Percentiles rank a stretch among this genome's conserved stretches.
These are phyloP conservation scores for Peronospora belbahrii DNA, from an alignment of 352 stramenopile species.

Conservation along the genomic window DNA sequence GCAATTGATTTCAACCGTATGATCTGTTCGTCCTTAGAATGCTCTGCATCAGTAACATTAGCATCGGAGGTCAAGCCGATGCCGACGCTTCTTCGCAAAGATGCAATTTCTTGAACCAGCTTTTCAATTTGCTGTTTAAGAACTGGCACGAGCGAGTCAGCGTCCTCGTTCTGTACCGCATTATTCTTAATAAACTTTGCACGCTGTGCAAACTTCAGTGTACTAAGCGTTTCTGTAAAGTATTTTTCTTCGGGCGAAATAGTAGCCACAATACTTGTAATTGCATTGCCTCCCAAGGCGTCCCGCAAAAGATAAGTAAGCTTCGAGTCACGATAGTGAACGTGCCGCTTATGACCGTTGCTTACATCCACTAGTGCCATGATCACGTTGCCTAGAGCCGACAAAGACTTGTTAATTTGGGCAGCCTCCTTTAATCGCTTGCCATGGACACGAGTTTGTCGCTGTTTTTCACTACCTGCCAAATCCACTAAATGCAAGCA, in stretches of 20 bases:
- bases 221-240: slow-evolving; percentile 81
- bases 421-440: slow-evolving; percentile 83
- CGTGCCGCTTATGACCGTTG: slow-evolving; percentile 69
- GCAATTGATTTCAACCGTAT: slow-evolving; percentile 19
- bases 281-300: slow-evolving; percentile 78
- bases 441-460: slow-evolving; percentile 67
- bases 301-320: slow-evolving; percentile 77
- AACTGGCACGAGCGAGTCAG: slow-evolving; percentile 60
- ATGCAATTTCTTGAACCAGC: slow-evolving; percentile 51
- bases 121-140: slow-evolving; percentile 72
- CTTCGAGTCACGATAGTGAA: slow-evolving; percentile 85
- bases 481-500: slow-evolving; percentile 84
- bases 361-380: slow-evolving; percentile 82
- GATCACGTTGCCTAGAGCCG: slow-evolving; percentile 84
- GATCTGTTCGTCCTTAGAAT: slow-evolving; percentile 20
- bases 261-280: slow-evolving; percentile 80
- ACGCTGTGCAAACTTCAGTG: slow-evolving; percentile 82
- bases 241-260: slow-evolving; percentile 78
- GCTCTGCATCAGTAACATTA: slow-evolving; percentile 7
- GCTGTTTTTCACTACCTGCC: slow-evolving; percentile 83
- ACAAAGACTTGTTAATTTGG: slow-evolving; percentile 88
- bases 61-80: slow-evolving; percentile 6
- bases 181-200: slow-evolving; percentile 89
- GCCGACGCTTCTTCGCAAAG: slow-evolving; percentile 16
- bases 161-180: slow-evolving; percentile 79